These are phyloP conservation scores for Melanopsichium pennsylvanicum DNA, from an alignment of 1,284 basidiomycete species.

Conservation along the genomic window DNA sequence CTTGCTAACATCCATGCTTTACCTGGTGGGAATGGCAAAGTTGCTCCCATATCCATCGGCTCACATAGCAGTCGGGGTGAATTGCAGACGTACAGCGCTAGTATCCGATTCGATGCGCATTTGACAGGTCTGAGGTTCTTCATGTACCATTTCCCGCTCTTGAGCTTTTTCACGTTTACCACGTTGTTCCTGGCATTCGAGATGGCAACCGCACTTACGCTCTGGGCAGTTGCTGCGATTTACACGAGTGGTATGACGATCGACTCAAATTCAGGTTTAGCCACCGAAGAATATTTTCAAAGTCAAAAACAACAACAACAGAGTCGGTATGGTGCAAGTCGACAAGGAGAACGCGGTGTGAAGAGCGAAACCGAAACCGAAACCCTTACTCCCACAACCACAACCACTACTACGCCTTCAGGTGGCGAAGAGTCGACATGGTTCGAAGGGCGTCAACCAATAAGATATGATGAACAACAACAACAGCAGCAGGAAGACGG, in stretches of 20 bases:
- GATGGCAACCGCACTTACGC: slow-evolving; percentile 54
- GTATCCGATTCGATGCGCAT: slow-evolving; percentile 61
- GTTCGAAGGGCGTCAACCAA: too few relatives aligned
- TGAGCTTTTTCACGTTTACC: slow-evolving; percentile 58
- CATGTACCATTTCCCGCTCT: slow-evolving; percentile 61
- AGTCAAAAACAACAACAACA: slow-evolving; percentile 9
- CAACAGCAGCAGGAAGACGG: slow-evolving; percentile 1
- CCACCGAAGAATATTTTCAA: slow-evolving; percentile 39
- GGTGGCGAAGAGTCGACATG: slow-evolving; percentile 16
- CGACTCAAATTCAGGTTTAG: slow-evolving; percentile 8
- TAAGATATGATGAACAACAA: too few relatives aligned
- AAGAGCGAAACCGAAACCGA: slow-evolving; percentile 14
- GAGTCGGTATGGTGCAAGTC: not conserved
- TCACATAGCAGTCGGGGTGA: slow-evolving; percentile 52
- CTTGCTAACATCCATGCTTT: slow-evolving; percentile 23
- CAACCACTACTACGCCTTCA: not conserved
- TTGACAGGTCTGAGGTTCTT: slow-evolving; percentile 58
- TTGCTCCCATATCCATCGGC: slow-evolving; percentile 25
- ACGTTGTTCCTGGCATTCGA: slow-evolving; percentile 58
- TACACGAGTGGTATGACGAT: slow-evolving; percentile 50
- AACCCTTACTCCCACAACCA: too few relatives aligned
- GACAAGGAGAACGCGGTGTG: not conserved
- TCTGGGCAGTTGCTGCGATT: slow-evolving; percentile 56
- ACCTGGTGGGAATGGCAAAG: slow-evolving; percentile 11
- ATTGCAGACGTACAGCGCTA: slow-evolving; percentile 55